Conservation (phyloP, 495 filamentous ascomycete genomes). For the Penicillium cataractarum region DNA sequence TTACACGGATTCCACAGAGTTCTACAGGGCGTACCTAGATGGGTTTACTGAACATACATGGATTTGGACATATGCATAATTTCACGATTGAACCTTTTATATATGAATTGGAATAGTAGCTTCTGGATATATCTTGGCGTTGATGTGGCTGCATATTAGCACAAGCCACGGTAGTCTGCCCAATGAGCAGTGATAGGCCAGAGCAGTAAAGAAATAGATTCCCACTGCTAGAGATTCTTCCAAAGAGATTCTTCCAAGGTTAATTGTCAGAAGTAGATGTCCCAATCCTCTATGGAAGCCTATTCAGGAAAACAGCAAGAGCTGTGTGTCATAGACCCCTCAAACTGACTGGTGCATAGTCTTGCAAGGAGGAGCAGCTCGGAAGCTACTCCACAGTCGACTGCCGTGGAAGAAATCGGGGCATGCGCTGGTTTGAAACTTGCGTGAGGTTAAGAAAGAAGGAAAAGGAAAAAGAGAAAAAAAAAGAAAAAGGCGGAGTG, state of each 20-base stretch:
- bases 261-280: conserved; percentile 28
- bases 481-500: conserved; percentile 9
- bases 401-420: conserved; percentile 28
- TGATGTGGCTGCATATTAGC: not conserved
- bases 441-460: conserved; percentile 40
- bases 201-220: too few species aligned
- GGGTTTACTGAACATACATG: not conserved
- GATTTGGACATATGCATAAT: not conserved
- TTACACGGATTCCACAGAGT: conserved; percentile 34
- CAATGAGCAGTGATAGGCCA: not conserved
- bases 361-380: conserved; percentile 40
- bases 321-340: conserved; percentile 48
- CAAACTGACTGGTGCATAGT: conserved; percentile 52
- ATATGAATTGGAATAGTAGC: not conserved
- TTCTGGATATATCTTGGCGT: not conserved
- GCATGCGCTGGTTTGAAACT: conserved; percentile 39
- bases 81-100: not conserved
- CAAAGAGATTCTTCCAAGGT: not conserved
- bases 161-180: not conserved
- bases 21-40: not conserved
- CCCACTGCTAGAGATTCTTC: not conserved
- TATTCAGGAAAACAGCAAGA: conserved; percentile 37
- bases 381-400: conserved; percentile 33
- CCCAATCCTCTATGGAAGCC: conserved; percentile 55
- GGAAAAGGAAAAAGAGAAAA: conserved; percentile 16